Evolutionary conservation across 495 filamentous ascomycete genomes (phyloP).

Genomic region (Neurospora terricola): DNA sequence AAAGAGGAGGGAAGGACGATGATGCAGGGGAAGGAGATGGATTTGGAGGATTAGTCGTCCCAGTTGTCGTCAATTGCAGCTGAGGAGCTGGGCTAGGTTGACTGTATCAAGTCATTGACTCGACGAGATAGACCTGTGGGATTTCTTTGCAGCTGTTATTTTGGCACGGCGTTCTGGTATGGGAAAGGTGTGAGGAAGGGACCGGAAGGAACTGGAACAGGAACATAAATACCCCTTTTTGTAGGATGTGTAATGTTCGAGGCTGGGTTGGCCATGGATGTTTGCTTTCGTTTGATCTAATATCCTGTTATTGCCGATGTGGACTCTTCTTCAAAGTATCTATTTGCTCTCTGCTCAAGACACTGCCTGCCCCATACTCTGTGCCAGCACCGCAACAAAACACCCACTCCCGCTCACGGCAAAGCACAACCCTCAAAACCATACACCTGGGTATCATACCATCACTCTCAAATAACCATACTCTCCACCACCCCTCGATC

Average conservation of each 20-base stretch:
- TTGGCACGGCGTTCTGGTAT: neutral
- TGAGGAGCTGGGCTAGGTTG: neutral
- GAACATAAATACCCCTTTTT: neutral
- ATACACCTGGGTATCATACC: neutral
- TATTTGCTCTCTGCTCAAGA: neutral
- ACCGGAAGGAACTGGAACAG: neutral
- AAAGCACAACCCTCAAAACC: neutral
- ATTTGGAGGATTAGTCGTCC: slow-evolving; percentile 20
- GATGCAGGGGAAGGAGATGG: slow-evolving; percentile 41
- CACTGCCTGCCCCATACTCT: neutral
- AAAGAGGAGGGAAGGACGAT: slow-evolving; percentile 46
- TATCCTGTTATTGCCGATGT: neutral
- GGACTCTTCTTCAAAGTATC: neutral
- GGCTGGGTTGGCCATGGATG: neutral
- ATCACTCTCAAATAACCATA: slow-evolving; percentile 35
- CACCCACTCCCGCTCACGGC: neutral
- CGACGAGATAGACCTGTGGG: neutral
- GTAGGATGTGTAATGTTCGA: neutral
- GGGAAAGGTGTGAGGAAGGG: neutral
- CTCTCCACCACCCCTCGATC: slow-evolving; percentile 53
- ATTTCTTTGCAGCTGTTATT: neutral
- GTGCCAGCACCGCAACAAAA: neutral
- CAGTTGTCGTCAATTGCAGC: neutral
- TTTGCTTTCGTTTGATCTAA: neutral
- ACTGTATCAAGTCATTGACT: neutral